Conservation (phyloP, 228 moss, liverwort and hornwort genomes). For the Sphagnum magellanicum region DNA sequence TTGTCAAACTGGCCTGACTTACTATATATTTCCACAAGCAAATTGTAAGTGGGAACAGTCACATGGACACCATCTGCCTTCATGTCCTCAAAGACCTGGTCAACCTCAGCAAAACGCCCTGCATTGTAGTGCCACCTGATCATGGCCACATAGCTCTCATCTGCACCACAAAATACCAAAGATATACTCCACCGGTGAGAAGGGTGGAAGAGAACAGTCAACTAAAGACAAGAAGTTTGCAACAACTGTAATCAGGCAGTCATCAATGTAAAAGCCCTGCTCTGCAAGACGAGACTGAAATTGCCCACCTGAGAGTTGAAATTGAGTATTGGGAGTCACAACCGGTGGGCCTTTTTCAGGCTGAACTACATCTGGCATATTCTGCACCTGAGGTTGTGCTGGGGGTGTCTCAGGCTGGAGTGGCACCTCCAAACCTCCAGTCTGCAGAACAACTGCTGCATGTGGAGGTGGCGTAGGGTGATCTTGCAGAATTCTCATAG, state of each 20-base stretch:
- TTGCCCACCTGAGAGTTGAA: not conserved
- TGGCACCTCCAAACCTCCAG: too few relatives aligned
- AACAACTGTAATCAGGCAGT: not conserved
- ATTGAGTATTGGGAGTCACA: not conserved
- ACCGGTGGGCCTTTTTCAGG: not conserved
- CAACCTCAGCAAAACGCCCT: conserved; percentile 28
- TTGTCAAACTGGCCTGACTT: conserved; percentile 39
- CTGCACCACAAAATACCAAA: conserved; percentile 5
- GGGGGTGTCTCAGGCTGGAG: too few relatives aligned
- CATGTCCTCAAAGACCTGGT: conserved; percentile 34
- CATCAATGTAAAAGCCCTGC: not conserved
- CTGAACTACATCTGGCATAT: too few relatives aligned
- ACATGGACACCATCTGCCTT: conserved; percentile 18
- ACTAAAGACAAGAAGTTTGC: not conserved
- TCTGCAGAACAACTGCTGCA: too few relatives aligned
- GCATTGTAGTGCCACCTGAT: conserved; percentile 26
- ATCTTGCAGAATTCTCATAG: too few relatives aligned
- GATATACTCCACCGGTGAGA: not conserved
- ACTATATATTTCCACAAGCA: conserved; percentile 35
- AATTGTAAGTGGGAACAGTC: conserved; percentile 21
- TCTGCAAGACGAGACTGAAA: too few relatives aligned
- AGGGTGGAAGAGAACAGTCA: not conserved
- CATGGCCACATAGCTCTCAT: conserved; percentile 33
- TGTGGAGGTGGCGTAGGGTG: too few relatives aligned
- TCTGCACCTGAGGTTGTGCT: too few relatives aligned